phyloP scores from a whole-genome alignment of 345 rosid genomes.

The Lepidium didymum region DNA sequence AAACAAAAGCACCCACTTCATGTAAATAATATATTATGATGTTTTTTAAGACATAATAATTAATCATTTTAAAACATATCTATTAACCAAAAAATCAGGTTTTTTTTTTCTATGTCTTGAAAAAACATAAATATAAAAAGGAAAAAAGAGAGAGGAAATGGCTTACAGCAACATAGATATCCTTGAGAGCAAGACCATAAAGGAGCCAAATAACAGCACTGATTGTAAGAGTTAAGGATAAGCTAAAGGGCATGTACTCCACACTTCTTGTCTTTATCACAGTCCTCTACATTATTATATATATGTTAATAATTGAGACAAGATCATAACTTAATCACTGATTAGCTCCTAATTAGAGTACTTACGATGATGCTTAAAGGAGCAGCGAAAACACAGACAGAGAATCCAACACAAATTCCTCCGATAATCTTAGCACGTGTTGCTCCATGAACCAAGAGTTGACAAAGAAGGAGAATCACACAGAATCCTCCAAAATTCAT shows the following conservation, averaged over 20 bases:
- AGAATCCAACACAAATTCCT: conserved; percentile 36
- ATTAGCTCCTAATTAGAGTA: not conserved
- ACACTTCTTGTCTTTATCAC: conserved; percentile 50
- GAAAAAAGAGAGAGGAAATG: not conserved
- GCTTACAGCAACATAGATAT: conserved; percentile 42
- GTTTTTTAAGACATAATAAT: not conserved
- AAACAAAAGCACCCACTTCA: conserved; percentile 27
- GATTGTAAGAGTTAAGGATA: conserved; percentile 47
- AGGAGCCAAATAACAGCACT: conserved; percentile 55
- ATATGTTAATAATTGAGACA: not conserved
- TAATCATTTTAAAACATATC: not conserved
- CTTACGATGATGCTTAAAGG: conserved; percentile 47
- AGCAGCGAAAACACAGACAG: conserved; percentile 46
- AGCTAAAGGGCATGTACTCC: conserved; percentile 61
- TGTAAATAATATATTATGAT: not conserved
- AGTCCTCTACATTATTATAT: conserved; percentile 26
- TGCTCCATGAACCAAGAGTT: conserved; percentile 30
- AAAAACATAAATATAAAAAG: too few species aligned
- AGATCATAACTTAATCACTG: not conserved
- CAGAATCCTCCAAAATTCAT: conserved; percentile 40
- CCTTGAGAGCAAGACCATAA: conserved; percentile 46
- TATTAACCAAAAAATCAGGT: not conserved
- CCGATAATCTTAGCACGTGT: conserved; percentile 35
- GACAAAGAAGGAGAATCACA: conserved; percentile 30
- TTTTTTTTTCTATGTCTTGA: too few species aligned